phyloP scores from a whole-genome alignment of 495 filamentous ascomycete species.

The Elasticomyces elasticus region DNA sequence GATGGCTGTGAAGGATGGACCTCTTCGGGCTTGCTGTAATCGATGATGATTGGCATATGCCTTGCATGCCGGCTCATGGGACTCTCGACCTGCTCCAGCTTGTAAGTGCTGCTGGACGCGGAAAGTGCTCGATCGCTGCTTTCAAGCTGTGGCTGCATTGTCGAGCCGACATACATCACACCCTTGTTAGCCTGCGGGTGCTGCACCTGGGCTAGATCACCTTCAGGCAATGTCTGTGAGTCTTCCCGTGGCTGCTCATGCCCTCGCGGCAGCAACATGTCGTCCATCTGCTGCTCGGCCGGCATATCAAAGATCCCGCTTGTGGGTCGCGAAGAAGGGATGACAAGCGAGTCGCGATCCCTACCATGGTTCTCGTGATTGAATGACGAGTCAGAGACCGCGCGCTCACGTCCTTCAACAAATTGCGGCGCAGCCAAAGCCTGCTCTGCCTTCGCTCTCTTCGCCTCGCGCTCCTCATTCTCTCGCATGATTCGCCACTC shows the following conservation, averaged over 20 bases:
- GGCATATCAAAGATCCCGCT: neutral
- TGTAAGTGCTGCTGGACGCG: neutral
- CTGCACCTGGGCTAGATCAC: neutral
- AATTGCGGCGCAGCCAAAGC: neutral
- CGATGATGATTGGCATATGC: constrained; percentile 11
- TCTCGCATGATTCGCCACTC: constrained; percentile 20
- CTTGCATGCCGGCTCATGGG: neutral
- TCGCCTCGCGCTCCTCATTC: neutral
- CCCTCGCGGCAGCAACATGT: neutral
- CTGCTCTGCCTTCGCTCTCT: neutral
- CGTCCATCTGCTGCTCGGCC: neutral
- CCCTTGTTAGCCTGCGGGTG: neutral
- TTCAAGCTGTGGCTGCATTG: too few species aligned
- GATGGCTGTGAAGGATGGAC: neutral
- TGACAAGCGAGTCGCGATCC: neutral
- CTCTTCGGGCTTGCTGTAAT: neutral
- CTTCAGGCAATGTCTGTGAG: constrained; percentile 2
- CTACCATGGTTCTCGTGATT: neutral
- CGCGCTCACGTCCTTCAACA: neutral
- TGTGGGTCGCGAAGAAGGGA: neutral
- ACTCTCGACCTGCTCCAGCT: neutral
- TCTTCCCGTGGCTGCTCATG: constrained; percentile 1
- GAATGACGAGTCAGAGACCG: neutral
- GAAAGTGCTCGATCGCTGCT: too few species aligned
- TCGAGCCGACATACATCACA: too few species aligned